phyloP scores from a whole-genome alignment of 2,329 filamentous ascomycete species.

The Scedosporium apiospermum region DNA sequence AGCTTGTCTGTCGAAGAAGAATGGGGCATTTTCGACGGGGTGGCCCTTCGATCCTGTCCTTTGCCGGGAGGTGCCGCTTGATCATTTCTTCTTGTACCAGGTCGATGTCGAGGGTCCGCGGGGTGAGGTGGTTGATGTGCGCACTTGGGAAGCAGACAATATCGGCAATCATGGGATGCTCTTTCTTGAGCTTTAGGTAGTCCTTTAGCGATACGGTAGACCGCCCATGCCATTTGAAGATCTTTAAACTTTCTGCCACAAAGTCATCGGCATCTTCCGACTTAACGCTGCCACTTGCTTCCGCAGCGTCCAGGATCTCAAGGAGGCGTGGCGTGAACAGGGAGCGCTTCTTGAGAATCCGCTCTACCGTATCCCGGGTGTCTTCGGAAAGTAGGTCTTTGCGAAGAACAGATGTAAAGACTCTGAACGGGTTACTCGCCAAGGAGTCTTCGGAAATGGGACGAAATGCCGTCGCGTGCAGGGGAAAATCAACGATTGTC shows the following conservation, averaged over 20 bases:
- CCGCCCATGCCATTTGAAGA: constrained; percentile 36
- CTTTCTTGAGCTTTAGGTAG: constrained; percentile 29
- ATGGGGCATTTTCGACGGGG: constrained; percentile 33
- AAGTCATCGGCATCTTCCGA: constrained; percentile 23
- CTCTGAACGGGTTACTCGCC: constrained; percentile 30
- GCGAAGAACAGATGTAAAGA: constrained; percentile 27
- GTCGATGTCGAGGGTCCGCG: constrained; percentile 38
- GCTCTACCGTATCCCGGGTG: constrained; percentile 13
- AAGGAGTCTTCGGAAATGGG: constrained; percentile 25
- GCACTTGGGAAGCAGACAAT: constrained; percentile 30
- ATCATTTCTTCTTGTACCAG: constrained; percentile 33
- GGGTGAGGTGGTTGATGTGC: constrained; percentile 46
- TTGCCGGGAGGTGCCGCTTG: constrained; percentile 28
- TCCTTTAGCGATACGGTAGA: constrained; percentile 29
- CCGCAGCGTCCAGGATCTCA: neutral
- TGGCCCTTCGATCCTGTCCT: constrained; percentile 42
- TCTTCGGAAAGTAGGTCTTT: constrained; percentile 27
- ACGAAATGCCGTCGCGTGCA: constrained; percentile 43
- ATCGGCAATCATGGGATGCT: constrained; percentile 39
- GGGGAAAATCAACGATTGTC: constrained; percentile 32
- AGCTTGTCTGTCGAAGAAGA: constrained; percentile 43
- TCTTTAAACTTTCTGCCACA: constrained; percentile 31
- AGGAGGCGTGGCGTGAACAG: neutral
- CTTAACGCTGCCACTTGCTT: neutral
- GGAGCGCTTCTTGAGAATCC: neutral